Evolutionary conservation across 2,329 filamentous ascomycete genomes (phyloP), one percentile per base, ranked within the genome.

Genomic region (Penicillium sumatraense): DNA sequence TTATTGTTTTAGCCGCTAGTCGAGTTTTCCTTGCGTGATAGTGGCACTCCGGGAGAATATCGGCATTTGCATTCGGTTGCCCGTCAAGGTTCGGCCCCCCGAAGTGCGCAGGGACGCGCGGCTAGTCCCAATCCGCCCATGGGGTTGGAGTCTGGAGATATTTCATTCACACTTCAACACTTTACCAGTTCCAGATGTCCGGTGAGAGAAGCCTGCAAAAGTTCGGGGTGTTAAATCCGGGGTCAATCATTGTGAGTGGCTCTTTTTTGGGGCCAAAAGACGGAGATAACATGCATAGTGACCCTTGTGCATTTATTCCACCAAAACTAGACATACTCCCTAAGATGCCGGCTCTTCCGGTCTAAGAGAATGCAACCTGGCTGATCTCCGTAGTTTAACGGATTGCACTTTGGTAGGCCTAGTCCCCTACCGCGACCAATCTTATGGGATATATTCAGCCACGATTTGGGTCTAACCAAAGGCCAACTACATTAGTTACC

Each of bases 101-200:
- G 58, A 59, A 13, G 26, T 21, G 20, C 31, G 42, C 23, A 47
- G 45, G 46, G 57, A 61, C 49, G 59, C 59, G 59, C 55, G 54
- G 54, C 56, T 31, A 21, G 18, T 58, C 16, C 26, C 16, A 21
- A 38, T 41, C 38, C 51, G 38, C 38, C 53, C 49, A 53, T 42
- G 51, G 53, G 58, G 27, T 18, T 31, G 26, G 16, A 42, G 11
- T 50, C 54, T 49, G 41, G 51, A 44, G 45, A 54, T 49, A 26
- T 16, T 36, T 35, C 7, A 33, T 23, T 47, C 13, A 21, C 27
- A 14, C n/a, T 13, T n/a, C n/a, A 18, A 9, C 26, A 41, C 51
- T 47, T 53, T 53, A 14, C 58, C 56, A 49, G 56, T 62, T 60
- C 46, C 53, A 60, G 58, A 58, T 31, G 35, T 24, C 45, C 60